phyloP scores from a whole-genome alignment of 805 yeast genomes.

The Komagataella phaffii region DNA sequence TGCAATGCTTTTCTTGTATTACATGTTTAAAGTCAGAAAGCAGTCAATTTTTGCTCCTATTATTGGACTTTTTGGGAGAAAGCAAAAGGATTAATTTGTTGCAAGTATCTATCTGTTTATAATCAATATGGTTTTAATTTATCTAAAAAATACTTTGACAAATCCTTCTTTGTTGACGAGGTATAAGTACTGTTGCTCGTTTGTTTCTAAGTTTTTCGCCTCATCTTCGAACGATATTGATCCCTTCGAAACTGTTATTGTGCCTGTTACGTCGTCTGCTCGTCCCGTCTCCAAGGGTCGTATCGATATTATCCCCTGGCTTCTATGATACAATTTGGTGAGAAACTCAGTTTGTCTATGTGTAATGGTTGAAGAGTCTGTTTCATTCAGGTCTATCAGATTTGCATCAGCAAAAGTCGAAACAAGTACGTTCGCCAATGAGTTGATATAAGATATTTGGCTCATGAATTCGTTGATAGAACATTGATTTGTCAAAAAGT shows the following conservation, averaged over 20 bases:
- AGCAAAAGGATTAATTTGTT: background rate
- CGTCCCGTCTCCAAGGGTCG: constrained; percentile 68
- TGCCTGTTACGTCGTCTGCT: constrained; percentile 74
- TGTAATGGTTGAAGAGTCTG: constrained; percentile 15
- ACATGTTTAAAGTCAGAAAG: constrained; percentile 20
- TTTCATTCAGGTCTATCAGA: background rate
- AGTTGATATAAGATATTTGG: background rate
- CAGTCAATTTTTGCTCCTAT: constrained; percentile 17
- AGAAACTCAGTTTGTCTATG: constrained; percentile 27
- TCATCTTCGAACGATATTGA: constrained; percentile 19
- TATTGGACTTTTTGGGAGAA: background rate
- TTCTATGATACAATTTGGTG: constrained; percentile 31
- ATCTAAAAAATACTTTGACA: constrained; percentile 31
- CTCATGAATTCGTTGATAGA: background rate
- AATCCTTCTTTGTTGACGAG: constrained; percentile 39
- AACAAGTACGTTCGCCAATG: background rate
- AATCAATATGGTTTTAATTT: constrained; percentile 2
- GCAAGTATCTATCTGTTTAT: background rate
- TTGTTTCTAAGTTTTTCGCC: constrained; percentile 12
- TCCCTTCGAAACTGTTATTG: constrained; percentile 48
- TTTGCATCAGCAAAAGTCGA: background rate
- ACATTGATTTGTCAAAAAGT: background rate
- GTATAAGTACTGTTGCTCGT: constrained; percentile 54
- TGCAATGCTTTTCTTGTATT: constrained; percentile 25
- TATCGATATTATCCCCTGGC: constrained; percentile 38